Evolutionary conservation across 2,329 filamentous ascomycete genomes (phyloP), one percentile per base, ranked within the genome.

Genomic region (Ophiostoma ulmi): DNA sequence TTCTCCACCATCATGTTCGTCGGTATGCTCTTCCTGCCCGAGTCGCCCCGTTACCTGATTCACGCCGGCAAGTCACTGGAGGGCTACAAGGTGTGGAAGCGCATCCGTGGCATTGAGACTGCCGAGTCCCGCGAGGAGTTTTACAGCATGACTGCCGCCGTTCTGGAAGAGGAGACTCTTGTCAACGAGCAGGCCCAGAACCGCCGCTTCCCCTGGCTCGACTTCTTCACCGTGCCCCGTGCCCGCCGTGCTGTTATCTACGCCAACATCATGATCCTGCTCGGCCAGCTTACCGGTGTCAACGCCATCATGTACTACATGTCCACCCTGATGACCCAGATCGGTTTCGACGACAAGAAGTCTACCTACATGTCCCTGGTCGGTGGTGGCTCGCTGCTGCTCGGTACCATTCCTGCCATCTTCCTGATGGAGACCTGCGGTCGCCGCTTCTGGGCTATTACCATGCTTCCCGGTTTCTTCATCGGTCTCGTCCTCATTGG

Each of bases 351-450:
- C 75, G 79, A 84, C 8, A 83, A 86, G 71, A 78, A 88, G 68
- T 80, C 87, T 20, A 90, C 88, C 72, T 92, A 91, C 82, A 92
- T 92, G 90, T 91, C 89, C 0, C 83, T 91, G 0, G 89, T 92
- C 17, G 90, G 90, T 3, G 89, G 90, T 36, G 89, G 88, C 4
- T 81, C 89, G 0, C 83, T 92, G 0, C 83, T 92, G 0, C 75
- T 92, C 20, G 89, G 89, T 31, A 89, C 88, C 0, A 88, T 91
- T 44, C 89, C 89, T 0, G 89, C 88, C 0, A 87, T 90, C 70
- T 83, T 91, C 76, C 86, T 86, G 73, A 92, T 92, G 90, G 90
- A 92, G 76, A 85, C 83, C 2, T 91, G 88, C 67, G 90, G 90
- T 14, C 87, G 90, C 31, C 87, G 90, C 4, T 91, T 91, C 83